Percentiles rank a stretch among this genome's conserved stretches.
Conservation (phyloP, 2,329 filamentous ascomycete genomes). For the Colletotrichum chlorophyti region DNA sequence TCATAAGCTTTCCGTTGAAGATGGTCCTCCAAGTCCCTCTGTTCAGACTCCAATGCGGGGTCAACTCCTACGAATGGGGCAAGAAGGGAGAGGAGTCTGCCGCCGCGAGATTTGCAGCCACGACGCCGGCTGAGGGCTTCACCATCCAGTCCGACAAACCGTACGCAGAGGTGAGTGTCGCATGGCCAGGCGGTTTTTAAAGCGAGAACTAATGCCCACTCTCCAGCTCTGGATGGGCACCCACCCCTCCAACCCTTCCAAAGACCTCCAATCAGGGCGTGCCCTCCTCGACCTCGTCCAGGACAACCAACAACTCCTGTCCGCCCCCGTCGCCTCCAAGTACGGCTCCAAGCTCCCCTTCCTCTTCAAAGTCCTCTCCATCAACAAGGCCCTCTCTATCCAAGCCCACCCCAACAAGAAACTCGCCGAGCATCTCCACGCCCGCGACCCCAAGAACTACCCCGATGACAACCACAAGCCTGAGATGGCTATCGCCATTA, state of each 20-base stretch:
- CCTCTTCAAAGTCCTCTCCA: conserved; percentile 96
- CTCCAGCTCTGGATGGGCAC: conserved; percentile 97
- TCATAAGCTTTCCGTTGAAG: background rate
- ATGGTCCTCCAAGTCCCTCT: conserved; percentile 75
- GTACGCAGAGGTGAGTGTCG: conserved; percentile 80
- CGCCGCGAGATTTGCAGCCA: conserved; percentile 87
- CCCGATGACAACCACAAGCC: conserved; percentile 99
- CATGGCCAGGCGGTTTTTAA: no score
- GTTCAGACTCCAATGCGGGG: conserved; percentile 85
- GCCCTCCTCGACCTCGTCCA: conserved; percentile 86
- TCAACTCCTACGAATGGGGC: conserved; percentile 99
- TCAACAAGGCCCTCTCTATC: conserved; percentile 94
- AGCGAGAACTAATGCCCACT: conserved; percentile 12
- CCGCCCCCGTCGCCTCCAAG: conserved; percentile 72
- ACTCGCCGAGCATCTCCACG: conserved; percentile 84
- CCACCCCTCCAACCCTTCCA: conserved; percentile 94
- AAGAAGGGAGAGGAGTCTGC: conserved; percentile 89
- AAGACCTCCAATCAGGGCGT: conserved; percentile 82
- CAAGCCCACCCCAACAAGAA: conserved; percentile 97
- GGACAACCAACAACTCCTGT: conserved; percentile 85
- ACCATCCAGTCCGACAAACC: conserved; percentile 85
- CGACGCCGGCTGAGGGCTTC: conserved; percentile 78
- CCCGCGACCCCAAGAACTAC: conserved; percentile 89
- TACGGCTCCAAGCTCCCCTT: conserved; percentile 90
- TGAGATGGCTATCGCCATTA: conserved; percentile 98